Base-by-base conservation (phyloP, 305 asterid species). In the Fraxinus ornus region DNA sequence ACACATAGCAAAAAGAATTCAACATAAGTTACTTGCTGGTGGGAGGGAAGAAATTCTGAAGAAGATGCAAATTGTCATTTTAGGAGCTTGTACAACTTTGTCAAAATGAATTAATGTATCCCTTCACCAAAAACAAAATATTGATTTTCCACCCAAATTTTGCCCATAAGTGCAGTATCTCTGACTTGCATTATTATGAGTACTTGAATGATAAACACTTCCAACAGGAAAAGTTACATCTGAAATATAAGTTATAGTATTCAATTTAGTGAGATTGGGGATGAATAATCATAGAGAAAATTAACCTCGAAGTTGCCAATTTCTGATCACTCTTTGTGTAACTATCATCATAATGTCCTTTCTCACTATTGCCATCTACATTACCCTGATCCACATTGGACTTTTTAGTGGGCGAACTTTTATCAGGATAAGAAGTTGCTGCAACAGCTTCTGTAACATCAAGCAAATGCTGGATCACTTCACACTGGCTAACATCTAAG, bases 401-500 rank as follows among this genome's bases (percentile, higher is more conserved):
- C 81, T 89, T 87, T 83, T 83, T 91, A 73, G 78, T 76, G 2
- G 83, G 79, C 21, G 86, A 86, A 83, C 78, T 85, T 81, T 91
- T 90, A 36, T 86, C 93, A 2, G 91, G 86, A 78, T 74, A 81
- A 84, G 95, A 71, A 82, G 82, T 89, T 77, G 92, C 87, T 71
- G 94, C 93, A 74, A 94, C 94, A 55, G 90, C 89, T 88, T 94
- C 95, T 9, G 98, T 89, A 85, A 94, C 97, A 77, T 92, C 98
- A 81, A 94, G 91, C 83, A 94, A 93, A 89, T 92, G 94, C 86
- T 94, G 97, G 83, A 94, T 94, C 66, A 94, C 91, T 93, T 94
- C 97, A 84, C 98, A 94, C 84, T 94, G 97, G 80, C 82, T 79
- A 79, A 94, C 92, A 82, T 94, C 97, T 76, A 86, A 83, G 86